Percentiles rank a stretch among this genome's conserved stretches.
phyloP scores from a whole-genome alignment of 345 rosid genomes.

The Mangifera indica region DNA sequence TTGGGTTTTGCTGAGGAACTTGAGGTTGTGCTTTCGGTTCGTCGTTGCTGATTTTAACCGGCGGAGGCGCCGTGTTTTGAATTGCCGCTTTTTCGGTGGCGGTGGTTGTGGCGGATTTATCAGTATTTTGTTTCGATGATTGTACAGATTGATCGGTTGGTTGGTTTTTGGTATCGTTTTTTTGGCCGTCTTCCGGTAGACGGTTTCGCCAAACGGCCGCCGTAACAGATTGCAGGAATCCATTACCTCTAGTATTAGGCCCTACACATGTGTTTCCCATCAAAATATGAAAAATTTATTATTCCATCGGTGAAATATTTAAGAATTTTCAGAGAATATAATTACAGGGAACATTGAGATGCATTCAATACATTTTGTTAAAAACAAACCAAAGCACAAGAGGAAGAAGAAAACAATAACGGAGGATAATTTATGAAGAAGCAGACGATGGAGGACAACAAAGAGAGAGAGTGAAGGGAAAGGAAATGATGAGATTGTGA shows the following conservation, averaged over 20 bases:
- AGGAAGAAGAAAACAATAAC: too few relatives aligned
- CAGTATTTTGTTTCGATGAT: conserved; percentile 1
- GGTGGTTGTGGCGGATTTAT: conserved; percentile 11
- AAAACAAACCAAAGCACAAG: too few relatives aligned
- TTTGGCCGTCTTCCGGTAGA: conserved; percentile 46
- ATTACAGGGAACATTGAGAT: too few relatives aligned
- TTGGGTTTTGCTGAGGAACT: conserved; percentile 17
- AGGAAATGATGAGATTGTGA: too few relatives aligned
- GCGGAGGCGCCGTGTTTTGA: conserved; percentile 66
- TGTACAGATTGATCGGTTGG: background rate
- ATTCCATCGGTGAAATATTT: too few relatives aligned
- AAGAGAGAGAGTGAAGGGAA: too few relatives aligned
- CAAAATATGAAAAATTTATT: conserved; percentile 14
- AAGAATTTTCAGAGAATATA: too few relatives aligned
- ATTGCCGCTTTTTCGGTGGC: conserved; percentile 14
- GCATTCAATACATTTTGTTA: too few relatives aligned
- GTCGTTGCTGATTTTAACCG: conserved; percentile 44
- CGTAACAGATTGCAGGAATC: conserved; percentile 75
- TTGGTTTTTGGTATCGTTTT: conserved; percentile 21
- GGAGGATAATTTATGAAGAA: too few relatives aligned
- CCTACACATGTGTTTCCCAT: conserved; percentile 96
- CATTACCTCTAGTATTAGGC: conserved; percentile 63
- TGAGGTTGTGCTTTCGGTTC: background rate
- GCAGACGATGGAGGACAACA: too few relatives aligned
- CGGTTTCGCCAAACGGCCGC: conserved; percentile 73